phyloP scores from a whole-genome alignment of 331 rosid species.

The Quercus phellos region DNA sequence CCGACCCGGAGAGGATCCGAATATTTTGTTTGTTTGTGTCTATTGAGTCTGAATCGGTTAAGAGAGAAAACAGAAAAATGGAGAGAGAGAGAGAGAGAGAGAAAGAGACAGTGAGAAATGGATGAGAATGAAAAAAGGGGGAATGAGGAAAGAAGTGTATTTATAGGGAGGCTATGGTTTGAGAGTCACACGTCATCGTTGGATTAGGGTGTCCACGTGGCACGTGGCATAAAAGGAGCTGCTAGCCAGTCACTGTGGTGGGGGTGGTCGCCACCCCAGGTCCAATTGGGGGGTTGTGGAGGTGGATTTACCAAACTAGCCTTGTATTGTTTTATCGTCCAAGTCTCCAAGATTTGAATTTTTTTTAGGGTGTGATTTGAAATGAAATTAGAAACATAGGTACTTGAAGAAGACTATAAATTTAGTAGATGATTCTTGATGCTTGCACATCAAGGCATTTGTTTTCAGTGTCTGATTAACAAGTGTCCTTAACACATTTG shows the following conservation, averaged over 20 bases:
- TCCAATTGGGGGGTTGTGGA: slow-evolving; percentile 5
- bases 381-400: not conserved
- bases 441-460: not conserved
- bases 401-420: too few species aligned
- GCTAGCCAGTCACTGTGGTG: not conserved
- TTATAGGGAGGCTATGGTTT: slow-evolving; percentile 85
- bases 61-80: not conserved
- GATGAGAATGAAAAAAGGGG: slow-evolving; percentile 52
- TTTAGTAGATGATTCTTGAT: not conserved
- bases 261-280: slow-evolving; percentile 23
- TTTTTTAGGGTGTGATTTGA: not conserved
- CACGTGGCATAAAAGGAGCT: slow-evolving; percentile 1
- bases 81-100: slow-evolving; percentile 14
- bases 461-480: too few species aligned
- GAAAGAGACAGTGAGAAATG: slow-evolving; percentile 24
- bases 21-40: not conserved
- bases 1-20: slow-evolving; percentile 10
- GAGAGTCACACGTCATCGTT: slow-evolving; percentile 57
- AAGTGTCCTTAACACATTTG: too few species aligned
- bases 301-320: not conserved
- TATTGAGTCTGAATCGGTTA: slow-evolving; percentile 26
- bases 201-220: slow-evolving; percentile 46
- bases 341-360: too few species aligned
- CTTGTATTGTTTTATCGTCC: not conserved
- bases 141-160: slow-evolving; percentile 2